phyloP scores from a whole-genome alignment of 2,329 filamentous ascomycete genomes.

The Verticillium longisporum region DNA sequence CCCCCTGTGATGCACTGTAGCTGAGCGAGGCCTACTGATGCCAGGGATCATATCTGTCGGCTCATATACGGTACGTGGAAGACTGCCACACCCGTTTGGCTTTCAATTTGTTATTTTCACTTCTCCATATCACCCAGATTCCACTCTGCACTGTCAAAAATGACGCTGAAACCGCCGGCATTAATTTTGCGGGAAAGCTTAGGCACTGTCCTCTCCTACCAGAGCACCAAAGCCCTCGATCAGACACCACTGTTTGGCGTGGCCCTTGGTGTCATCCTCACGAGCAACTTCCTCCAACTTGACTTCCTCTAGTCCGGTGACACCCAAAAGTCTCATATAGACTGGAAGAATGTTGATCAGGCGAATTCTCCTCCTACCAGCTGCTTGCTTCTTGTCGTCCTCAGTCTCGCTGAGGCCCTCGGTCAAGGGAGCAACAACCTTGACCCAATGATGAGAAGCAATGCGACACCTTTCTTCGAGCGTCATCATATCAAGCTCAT shows the following conservation, averaged over 20 bases:
- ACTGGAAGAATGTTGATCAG: neutral
- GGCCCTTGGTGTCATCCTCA: neutral
- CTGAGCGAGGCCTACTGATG: too few species aligned
- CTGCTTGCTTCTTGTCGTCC: neutral
- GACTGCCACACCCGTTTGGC: too few species aligned
- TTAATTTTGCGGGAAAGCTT: too few species aligned
- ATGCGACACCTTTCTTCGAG: neutral
- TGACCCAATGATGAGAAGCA: conserved; percentile 3
- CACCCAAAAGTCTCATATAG: neutral
- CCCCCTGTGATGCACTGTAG: too few species aligned
- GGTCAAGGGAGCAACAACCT: neutral
- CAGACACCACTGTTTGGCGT: neutral
- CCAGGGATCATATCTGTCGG: too few species aligned
- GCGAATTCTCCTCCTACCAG: neutral
- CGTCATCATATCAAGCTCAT: conserved; percentile 5
- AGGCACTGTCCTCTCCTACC: too few species aligned
- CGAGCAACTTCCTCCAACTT: neutral
- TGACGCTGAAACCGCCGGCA: too few species aligned
- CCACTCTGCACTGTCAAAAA: too few species aligned
- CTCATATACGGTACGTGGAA: too few species aligned
- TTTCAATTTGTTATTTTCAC: too few species aligned
- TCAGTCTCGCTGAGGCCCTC: neutral
- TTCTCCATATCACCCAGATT: too few species aligned
- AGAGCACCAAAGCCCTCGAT: neutral
- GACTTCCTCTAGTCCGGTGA: neutral